A percentile compares a stretch with the other conserved stretches of the same genome.
phyloP scores from a whole-genome alignment of 1,139 yeast species.

The Scheffersomyces parashehatae region DNA sequence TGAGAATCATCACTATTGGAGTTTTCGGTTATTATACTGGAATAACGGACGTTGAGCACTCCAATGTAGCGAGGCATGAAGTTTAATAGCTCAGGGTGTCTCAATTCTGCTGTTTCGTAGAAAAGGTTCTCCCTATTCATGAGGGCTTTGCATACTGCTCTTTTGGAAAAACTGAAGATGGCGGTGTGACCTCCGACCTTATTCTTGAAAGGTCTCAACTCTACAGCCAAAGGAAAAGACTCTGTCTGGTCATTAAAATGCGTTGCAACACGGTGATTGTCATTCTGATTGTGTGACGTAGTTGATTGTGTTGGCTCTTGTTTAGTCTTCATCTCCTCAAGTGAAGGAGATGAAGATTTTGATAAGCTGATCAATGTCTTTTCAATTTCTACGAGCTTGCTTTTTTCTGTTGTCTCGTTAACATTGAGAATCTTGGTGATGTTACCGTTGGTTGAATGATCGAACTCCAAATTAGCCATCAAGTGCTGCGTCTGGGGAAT shows the following conservation, averaged over 20 bases:
- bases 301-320: neutral
- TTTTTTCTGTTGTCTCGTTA: neutral
- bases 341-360: conserved; percentile 5
- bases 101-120: conserved; percentile 83
- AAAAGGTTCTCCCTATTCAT: conserved; percentile 87
- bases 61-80: conserved; percentile 96
- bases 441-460: conserved; percentile 31
- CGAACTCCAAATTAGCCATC: conserved; percentile 40
- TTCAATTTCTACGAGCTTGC: conserved; percentile 3
- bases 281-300: too few species aligned
- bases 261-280: too few species aligned
- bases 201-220: conserved; percentile 82
- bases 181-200: conserved; percentile 99
- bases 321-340: conserved; percentile 4
- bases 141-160: conserved; percentile 94
- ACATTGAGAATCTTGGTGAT: conserved; percentile 26
- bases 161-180: conserved; percentile 82
- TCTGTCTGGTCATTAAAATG: conserved; percentile 8
- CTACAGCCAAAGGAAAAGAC: conserved; percentile 72
- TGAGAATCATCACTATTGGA: neutral
- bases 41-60: conserved; percentile 84
- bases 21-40: conserved; percentile 44
- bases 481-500: conserved; percentile 29
- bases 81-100: conserved; percentile 71
- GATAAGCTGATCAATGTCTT: conserved; percentile 1